A percentile compares a stretch with the other conserved stretches of the same genome.
Evolutionary conservation across 1,284 basidiomycete species (phyloP).

Genomic region (Fomitiporia mediterranea): DNA sequence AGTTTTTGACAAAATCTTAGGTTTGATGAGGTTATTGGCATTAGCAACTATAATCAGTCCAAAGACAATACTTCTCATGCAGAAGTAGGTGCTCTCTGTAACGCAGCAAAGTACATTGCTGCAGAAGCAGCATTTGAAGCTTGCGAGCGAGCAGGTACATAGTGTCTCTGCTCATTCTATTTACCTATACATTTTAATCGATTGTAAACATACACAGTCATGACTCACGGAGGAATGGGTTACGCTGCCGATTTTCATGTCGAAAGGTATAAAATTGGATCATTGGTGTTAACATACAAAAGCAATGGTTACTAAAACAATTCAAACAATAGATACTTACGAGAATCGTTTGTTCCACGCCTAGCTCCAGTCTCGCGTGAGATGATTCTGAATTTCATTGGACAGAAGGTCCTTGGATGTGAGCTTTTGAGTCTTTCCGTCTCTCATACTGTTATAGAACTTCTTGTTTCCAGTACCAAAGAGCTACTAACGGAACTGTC

Average conservation of each 20-base stretch:
- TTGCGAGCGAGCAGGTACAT: constrained; percentile 22
- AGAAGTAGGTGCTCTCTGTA: constrained; percentile 29
- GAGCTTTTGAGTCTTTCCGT: not conserved
- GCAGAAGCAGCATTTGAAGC: constrained; percentile 30
- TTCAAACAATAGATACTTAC: constrained; percentile 20
- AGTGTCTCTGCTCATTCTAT: not conserved
- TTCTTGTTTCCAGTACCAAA: constrained; percentile 11
- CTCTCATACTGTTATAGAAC: not conserved
- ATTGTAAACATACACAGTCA: constrained; percentile 21
- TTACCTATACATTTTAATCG: constrained; percentile 2
- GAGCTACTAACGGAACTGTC: constrained; percentile 19
- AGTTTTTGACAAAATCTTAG: no score
- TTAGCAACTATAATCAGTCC: not conserved
- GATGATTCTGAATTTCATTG: constrained; percentile 28
- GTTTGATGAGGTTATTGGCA: constrained; percentile 17
- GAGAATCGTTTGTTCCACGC: constrained; percentile 29
- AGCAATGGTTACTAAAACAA: not conserved
- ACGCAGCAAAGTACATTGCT: constrained; percentile 31
- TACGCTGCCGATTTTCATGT: constrained; percentile 28
- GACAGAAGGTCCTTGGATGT: constrained; percentile 18
- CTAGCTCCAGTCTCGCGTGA: constrained; percentile 29
- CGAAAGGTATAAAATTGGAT: constrained; percentile 17
- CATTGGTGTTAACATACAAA: not conserved
- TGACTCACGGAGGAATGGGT: constrained; percentile 31
- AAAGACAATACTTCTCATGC: not conserved